Conservation (phyloP, 2,329 filamentous ascomycete species). For the Dactylonectria estremocensis region DNA sequence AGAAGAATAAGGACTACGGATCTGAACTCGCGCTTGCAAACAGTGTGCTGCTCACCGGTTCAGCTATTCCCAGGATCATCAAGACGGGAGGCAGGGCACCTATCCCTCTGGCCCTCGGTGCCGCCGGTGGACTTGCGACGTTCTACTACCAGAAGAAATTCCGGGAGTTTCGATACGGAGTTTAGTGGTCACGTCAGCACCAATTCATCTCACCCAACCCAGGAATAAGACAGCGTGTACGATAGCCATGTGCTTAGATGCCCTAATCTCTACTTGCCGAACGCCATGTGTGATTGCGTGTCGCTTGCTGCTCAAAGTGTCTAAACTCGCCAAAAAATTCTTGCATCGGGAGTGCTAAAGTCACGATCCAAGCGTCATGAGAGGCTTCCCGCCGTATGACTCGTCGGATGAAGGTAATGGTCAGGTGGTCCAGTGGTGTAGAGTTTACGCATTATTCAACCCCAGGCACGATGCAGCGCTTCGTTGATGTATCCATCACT, state of each 20-base stretch:
- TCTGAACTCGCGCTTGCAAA: slow-evolving; percentile 59
- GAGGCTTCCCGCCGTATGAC: no score
- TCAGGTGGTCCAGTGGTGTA: no score
- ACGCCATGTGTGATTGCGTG: no score
- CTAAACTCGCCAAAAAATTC: no score
- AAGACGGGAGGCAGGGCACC: slow-evolving; percentile 57
- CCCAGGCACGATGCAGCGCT: no score
- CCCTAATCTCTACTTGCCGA: not conserved
- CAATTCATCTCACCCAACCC: not conserved
- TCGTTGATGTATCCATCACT: no score
- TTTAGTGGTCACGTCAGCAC: slow-evolving; percentile 29
- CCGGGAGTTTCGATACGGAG: slow-evolving; percentile 55
- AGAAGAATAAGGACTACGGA: slow-evolving; percentile 60
- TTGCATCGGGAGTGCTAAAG: no score
- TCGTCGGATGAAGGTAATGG: no score
- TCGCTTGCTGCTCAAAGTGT: no score
- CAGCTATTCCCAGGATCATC: slow-evolving; percentile 56
- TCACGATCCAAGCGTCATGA: no score
- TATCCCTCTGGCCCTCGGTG: slow-evolving; percentile 54
- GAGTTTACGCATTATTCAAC: no score
- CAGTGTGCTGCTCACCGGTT: slow-evolving; percentile 56
- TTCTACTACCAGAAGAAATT: slow-evolving; percentile 61
- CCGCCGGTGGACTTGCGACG: slow-evolving; percentile 54
- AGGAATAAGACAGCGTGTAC: not conserved
- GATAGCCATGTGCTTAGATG: not conserved